Percentiles rank a stretch among this genome's conserved stretches.
Evolutionary conservation across 345 rosid genomes (phyloP).

Genomic region (Eucalyptus pumila): DNA sequence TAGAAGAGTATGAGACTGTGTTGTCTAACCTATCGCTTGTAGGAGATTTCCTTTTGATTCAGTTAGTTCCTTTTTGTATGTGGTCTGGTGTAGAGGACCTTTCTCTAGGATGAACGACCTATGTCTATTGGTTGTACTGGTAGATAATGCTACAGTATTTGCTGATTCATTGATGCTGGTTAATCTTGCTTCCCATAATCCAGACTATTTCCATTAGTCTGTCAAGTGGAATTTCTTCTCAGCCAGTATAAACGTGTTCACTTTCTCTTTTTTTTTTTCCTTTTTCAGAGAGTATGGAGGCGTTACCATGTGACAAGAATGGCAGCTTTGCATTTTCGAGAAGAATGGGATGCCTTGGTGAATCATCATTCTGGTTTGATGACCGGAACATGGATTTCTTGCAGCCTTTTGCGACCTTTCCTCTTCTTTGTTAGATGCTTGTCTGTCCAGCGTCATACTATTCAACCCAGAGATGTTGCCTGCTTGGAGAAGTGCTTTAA

Average conservation of each 20-base stretch:
- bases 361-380: slow-evolving; percentile 16
- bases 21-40: neutral
- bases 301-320: slow-evolving; percentile 38
- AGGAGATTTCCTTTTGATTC: neutral
- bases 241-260: no score
- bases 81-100: neutral
- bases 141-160: neutral
- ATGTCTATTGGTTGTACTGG: neutral
- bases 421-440: slow-evolving; percentile 46
- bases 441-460: slow-evolving; percentile 25
- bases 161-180: neutral
- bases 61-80: neutral
- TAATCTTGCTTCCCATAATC: neutral
- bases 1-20: neutral
- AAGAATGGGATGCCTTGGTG: slow-evolving; percentile 51
- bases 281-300: slow-evolving; percentile 72
- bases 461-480: slow-evolving; percentile 26
- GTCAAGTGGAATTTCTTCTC: no score
- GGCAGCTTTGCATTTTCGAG: slow-evolving; percentile 45
- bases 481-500: slow-evolving; percentile 60
- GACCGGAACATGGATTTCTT: slow-evolving; percentile 52
- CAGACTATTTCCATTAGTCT: neutral
- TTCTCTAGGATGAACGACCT: neutral
- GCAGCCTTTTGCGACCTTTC: slow-evolving; percentile 56
- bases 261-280: neutral